phyloP scores from a whole-genome alignment of 2,329 filamentous ascomycete species.

The Chrysosporium queenslandicum region DNA sequence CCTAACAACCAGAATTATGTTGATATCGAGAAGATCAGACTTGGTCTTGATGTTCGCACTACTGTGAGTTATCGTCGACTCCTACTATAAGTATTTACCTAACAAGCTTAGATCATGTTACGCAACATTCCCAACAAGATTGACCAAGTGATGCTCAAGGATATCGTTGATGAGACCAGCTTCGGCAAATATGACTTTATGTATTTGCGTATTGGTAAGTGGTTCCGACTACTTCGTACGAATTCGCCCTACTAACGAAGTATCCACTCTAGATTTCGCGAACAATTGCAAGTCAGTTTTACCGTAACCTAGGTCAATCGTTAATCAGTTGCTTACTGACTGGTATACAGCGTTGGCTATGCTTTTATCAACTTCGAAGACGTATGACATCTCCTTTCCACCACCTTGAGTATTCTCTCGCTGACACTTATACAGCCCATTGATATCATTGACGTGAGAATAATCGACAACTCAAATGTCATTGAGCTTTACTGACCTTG shows the following conservation, averaged over 20 bases:
- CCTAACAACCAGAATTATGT: conserved; percentile 36
- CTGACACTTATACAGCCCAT: conserved; percentile 49
- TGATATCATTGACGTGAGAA: conserved; percentile 59
- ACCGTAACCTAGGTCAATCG: not conserved
- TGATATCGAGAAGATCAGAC: conserved; percentile 36
- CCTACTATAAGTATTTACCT: not conserved
- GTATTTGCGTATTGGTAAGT: conserved; percentile 70
- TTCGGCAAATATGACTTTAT: conserved; percentile 85
- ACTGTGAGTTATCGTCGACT: conserved; percentile 45
- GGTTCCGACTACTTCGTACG: not conserved
- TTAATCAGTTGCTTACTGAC: conserved; percentile 2
- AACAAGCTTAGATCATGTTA: conserved; percentile 63
- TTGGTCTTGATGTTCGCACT: conserved; percentile 63
- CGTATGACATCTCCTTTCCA: conserved; percentile 42
- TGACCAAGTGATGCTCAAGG: conserved; percentile 62
- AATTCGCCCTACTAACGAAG: conserved; percentile 12
- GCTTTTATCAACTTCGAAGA: conserved; percentile 93
- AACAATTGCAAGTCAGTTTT: conserved; percentile 68
- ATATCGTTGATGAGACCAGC: conserved; percentile 66
- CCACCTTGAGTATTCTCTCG: conserved; percentile 5
- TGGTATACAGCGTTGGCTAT: conserved; percentile 66
- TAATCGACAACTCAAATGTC: not conserved
- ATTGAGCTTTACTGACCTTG: conserved; percentile 21
- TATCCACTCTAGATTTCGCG: conserved; percentile 51
- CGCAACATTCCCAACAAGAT: conserved; percentile 92